Base-by-base conservation (phyloP, 495 filamentous ascomycete species). In the Penicillium simplicissimum region DNA sequence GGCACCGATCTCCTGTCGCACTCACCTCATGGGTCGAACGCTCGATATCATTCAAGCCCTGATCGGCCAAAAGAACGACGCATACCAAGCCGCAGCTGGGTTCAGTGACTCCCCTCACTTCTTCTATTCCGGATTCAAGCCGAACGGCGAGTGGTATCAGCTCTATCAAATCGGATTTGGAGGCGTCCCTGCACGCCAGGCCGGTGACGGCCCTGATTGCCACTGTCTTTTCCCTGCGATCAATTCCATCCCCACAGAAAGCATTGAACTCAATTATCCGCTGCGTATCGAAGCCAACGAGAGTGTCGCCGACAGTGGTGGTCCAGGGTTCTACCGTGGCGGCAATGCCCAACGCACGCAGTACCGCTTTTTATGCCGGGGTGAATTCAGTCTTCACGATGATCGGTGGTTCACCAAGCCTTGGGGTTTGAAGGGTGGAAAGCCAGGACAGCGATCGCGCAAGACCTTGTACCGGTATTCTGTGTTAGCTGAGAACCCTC, bases 91-190 rank as follows among this genome's bases (percentile, higher is more conserved):
- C 2, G 79, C 79, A 1, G 80, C 79, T 0, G 81, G 81, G 0
- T 83, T 83, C 65, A 79, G 76, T 38, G 81, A 82, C 65, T 80
- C 77, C 0, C 79, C 80, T 0, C 77, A 83, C 52, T 78, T 83
- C 62, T 81, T 82, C 67, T 82, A 82, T 57, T 80, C 78, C 2
- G 78, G 78, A 2, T 82, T 78, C 66, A 80, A 79, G 52, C 75
- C 79, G 3, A 67, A 75, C 42, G 80, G 81, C 23, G 78, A 81
- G 57, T 83, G 75, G 76, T 83, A 76, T 58, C 76, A 82, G 64
- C 71, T 83, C 0, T 83, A 82, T 55, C 79, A 81, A 63, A 82
- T 83, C 25, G 80, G 80, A 0, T 82, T 83, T 35, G 81, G 81
- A 7, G 81, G 79, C 33, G 76, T 83, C 2, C 81, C 81, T 8